phyloP scores from a whole-genome alignment of 2,329 filamentous ascomycete species.

The Colletotrichum nymphaeae region DNA sequence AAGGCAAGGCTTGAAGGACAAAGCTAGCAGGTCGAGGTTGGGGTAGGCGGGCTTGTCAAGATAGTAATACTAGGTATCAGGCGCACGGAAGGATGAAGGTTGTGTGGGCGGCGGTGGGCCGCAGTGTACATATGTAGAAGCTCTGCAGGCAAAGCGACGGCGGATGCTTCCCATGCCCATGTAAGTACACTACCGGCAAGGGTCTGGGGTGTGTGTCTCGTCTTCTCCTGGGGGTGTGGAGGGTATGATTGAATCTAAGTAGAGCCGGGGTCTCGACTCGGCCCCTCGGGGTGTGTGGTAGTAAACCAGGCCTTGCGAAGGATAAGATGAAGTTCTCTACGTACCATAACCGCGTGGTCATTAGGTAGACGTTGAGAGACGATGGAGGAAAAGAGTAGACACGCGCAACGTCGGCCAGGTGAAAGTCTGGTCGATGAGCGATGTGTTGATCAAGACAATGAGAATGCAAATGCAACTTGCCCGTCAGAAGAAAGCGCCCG shows the following conservation, averaged over 20 bases:
- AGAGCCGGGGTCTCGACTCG: conserved; percentile 28
- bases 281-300: conserved; percentile 26
- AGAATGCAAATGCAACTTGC: not conserved
- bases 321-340: conserved; percentile 24
- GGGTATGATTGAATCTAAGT: conserved; percentile 35
- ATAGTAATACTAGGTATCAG: conserved; percentile 31
- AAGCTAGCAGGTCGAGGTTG: conserved; percentile 26
- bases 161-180: conserved; percentile 22
- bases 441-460: not conserved
- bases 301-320: conserved; percentile 21
- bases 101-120: conserved; percentile 31
- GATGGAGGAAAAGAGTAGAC: not conserved
- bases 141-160: conserved; percentile 24
- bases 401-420: not conserved
- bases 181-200: conserved; percentile 37
- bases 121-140: conserved; percentile 35
- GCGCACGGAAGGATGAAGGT: conserved; percentile 25
- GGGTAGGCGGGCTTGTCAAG: conserved; percentile 33
- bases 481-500: conserved; percentile 6
- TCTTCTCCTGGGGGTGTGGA: conserved; percentile 32
- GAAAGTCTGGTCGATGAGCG: not conserved
- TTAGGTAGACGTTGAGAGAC: not conserved
- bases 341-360: not conserved
- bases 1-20: conserved; percentile 30
- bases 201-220: conserved; percentile 31